Conservation (phyloP, 1,284 basidiomycete species). For the Tylopilus sp. region DNA sequence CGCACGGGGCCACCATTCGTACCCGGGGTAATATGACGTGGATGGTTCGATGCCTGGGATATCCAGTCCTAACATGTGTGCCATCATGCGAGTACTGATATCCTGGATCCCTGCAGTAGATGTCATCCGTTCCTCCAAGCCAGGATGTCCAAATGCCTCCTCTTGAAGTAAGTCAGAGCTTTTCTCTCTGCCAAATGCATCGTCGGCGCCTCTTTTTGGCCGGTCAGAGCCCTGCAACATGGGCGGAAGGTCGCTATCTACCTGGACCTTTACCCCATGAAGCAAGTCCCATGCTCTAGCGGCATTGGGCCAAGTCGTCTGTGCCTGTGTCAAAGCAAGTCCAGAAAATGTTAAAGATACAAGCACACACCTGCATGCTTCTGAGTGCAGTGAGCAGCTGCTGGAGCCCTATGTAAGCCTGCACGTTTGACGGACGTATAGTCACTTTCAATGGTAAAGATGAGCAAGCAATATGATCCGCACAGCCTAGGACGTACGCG, state of each 20-base stretch:
- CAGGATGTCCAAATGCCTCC: slow-evolving; percentile 38
- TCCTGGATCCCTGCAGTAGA: slow-evolving; percentile 47
- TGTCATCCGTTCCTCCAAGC: slow-evolving; percentile 20
- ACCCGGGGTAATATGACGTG: slow-evolving; percentile 64
- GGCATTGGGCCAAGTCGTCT: slow-evolving; percentile 71
- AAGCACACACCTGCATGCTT: slow-evolving; percentile 58
- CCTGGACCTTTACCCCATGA: slow-evolving; percentile 61
- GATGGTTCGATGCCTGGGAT: slow-evolving; percentile 58
- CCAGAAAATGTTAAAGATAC: not conserved
- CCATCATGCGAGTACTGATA: slow-evolving; percentile 58
- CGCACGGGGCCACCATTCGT: slow-evolving; percentile 68
- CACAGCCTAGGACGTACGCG: slow-evolving; percentile 44
- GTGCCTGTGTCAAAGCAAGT: slow-evolving; percentile 13
- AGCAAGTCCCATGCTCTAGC: slow-evolving; percentile 66
- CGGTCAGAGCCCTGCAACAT: slow-evolving; percentile 39
- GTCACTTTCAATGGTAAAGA: slow-evolving; percentile 47
- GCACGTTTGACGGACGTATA: slow-evolving; percentile 62
- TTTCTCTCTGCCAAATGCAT: slow-evolving; percentile 60
- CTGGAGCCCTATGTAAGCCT: slow-evolving; percentile 62
- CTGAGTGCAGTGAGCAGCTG: slow-evolving; percentile 66
- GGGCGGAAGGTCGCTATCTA: slow-evolving; percentile 41
- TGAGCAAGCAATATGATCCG: slow-evolving; percentile 1
- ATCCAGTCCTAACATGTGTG: slow-evolving; percentile 66
- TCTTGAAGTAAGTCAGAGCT: slow-evolving; percentile 44
- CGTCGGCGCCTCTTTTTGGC: slow-evolving; percentile 59